Evolutionary conservation across 1,139 yeast species (phyloP).

Genomic region (Arxiozyma heterogenica): DNA sequence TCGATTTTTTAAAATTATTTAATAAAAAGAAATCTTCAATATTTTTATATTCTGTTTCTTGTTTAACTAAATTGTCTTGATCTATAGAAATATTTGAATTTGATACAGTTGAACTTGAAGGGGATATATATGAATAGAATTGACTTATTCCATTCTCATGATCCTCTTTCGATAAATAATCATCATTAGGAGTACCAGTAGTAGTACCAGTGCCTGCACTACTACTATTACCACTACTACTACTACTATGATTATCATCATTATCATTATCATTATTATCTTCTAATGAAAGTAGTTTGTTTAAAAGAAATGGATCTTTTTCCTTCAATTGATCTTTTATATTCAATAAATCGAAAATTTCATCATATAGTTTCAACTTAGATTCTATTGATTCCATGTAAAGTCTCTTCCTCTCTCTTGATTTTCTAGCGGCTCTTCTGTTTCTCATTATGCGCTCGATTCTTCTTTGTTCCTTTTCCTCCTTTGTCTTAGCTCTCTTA

Average conservation of each 20-base stretch:
- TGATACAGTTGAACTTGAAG: not conserved
- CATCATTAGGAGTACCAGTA: not conserved
- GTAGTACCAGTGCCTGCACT: too few relatives aligned
- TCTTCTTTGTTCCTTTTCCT: conserved; percentile 93
- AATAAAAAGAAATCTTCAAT: not conserved
- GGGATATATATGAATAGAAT: not conserved
- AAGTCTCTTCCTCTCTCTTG: conserved; percentile 90
- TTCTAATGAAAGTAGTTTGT: conserved; percentile 1
- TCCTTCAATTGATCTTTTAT: conserved; percentile 17
- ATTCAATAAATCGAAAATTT: conserved; percentile 12
- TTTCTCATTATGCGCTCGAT: conserved; percentile 87
- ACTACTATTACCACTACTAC: too few relatives aligned
- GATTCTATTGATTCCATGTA: conserved; percentile 79
- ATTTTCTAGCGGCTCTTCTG: conserved; percentile 95
- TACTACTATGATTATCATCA: not conserved
- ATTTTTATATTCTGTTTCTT: not conserved
- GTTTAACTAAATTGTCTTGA: not conserved
- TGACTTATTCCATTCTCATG: not conserved
- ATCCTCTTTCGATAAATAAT: not conserved
- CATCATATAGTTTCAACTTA: conserved; percentile 26
- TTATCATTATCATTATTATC: not conserved
- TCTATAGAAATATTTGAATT: not conserved
- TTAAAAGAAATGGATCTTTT: conserved; percentile 8
- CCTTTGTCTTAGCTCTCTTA: conserved; percentile 91
- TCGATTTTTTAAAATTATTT: not conserved